A percentile compares a stretch with the other conserved stretches of the same genome.
phyloP scores from a whole-genome alignment of 805 yeast genomes.

The Yarrowia keelungensis region DNA sequence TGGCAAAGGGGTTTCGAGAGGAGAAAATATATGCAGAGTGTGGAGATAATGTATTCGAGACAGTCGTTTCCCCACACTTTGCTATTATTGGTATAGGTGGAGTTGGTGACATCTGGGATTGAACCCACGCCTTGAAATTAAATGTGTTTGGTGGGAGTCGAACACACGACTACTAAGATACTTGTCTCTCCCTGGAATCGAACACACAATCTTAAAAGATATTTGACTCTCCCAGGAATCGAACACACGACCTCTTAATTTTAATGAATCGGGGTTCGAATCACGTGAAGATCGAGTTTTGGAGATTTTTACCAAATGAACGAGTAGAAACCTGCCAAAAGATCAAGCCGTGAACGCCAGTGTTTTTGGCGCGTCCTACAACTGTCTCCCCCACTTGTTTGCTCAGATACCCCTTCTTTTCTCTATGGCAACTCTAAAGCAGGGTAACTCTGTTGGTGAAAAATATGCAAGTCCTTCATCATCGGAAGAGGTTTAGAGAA shows the following conservation, averaged over 20 bases:
- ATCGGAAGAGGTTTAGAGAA: constrained; percentile 2
- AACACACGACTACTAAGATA: too few relatives aligned
- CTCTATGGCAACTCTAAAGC: constrained; percentile 15
- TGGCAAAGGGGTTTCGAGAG: too few relatives aligned
- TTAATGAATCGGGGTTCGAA: constrained; percentile 15
- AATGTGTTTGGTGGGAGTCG: too few relatives aligned
- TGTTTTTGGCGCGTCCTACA: neutral
- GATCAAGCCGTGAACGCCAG: too few relatives aligned
- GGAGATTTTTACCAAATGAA: neutral
- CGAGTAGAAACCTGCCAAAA: too few relatives aligned
- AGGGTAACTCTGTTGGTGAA: constrained; percentile 37
- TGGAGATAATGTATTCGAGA: neutral
- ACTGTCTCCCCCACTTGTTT: too few relatives aligned
- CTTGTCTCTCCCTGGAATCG: too few relatives aligned
- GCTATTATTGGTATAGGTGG: neutral
- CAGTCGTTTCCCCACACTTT: neutral
- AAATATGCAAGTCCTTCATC: constrained; percentile 34
- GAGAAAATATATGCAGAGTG: too few relatives aligned
- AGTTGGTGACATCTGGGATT: too few relatives aligned
- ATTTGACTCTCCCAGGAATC: neutral
- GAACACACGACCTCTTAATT: constrained; percentile 1
- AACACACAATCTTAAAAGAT: too few relatives aligned
- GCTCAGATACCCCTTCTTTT: neutral
- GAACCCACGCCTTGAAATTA: too few relatives aligned
- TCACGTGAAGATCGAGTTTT: constrained; percentile 1